phyloP scores from a whole-genome alignment of 495 filamentous ascomycete genomes.

The Podospora bellae-mahoneyi region DNA sequence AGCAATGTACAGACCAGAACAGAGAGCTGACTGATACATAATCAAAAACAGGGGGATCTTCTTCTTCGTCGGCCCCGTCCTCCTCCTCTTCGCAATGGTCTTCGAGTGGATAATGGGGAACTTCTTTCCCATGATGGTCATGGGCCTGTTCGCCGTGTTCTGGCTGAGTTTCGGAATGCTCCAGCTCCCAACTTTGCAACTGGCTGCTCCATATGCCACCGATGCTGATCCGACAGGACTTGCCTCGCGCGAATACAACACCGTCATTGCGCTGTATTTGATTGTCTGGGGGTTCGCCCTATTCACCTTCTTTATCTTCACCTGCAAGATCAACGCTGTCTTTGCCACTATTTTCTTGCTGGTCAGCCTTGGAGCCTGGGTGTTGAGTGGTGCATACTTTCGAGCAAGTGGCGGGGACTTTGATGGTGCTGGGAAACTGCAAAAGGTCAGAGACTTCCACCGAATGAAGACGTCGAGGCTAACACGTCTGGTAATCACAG shows the following conservation, averaged over 20 bases:
- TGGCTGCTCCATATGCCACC: slow-evolving; percentile 48
- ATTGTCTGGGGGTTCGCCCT: slow-evolving; percentile 56
- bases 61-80: slow-evolving; percentile 52
- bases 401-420: slow-evolving; percentile 46
- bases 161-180: slow-evolving; percentile 55
- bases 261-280: slow-evolving; percentile 48
- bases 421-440: slow-evolving; percentile 40
- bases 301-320: slow-evolving; percentile 56
- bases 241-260: slow-evolving; percentile 46
- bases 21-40: neutral
- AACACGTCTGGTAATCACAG: slow-evolving; percentile 24
- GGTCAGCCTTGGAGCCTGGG: slow-evolving; percentile 47
- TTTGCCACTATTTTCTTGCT: slow-evolving; percentile 53
- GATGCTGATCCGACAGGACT: slow-evolving; percentile 42
- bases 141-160: slow-evolving; percentile 55
- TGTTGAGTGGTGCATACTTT: slow-evolving; percentile 51
- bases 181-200: slow-evolving; percentile 49
- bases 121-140: slow-evolving; percentile 57
- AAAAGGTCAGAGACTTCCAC: slow-evolving; percentile 39
- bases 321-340: slow-evolving; percentile 51
- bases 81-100: slow-evolving; percentile 46
- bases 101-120: slow-evolving; percentile 52
- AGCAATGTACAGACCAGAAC: neutral
- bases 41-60: slow-evolving; percentile 46
- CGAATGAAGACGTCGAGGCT: slow-evolving; percentile 1